Percentiles rank a stretch among this genome's conserved stretches.
These are phyloP conservation scores for Phytophthora niederhauseri DNA, from an alignment of 352 stramenopile species.

Conservation along the genomic window DNA sequence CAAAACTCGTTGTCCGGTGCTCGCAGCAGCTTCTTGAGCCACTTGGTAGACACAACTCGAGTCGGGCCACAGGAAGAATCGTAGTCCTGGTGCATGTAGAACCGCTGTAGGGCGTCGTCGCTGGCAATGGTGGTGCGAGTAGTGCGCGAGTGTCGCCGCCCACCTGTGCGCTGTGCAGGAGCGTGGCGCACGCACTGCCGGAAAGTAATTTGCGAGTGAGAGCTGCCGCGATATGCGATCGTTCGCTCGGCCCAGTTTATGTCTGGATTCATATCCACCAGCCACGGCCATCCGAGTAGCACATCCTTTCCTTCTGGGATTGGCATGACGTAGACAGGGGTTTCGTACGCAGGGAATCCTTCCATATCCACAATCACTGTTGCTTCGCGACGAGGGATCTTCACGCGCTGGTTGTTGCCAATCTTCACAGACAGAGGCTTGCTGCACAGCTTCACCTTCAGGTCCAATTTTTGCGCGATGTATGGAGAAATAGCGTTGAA, in stretches of 20 bases:
- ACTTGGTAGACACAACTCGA: background rate
- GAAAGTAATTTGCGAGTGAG: too few relatives aligned
- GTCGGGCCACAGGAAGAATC: slow-evolving; percentile 2
- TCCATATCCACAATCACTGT: background rate
- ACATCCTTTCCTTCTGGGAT: slow-evolving; percentile 10
- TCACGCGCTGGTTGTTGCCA: slow-evolving; percentile 1
- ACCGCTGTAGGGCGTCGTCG: too few relatives aligned
- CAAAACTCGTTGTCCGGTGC: slow-evolving; percentile 10
- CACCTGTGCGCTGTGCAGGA: too few relatives aligned
- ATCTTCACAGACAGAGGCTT: slow-evolving; percentile 5
- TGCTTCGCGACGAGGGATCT: background rate
- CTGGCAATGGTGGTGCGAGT: too few relatives aligned
- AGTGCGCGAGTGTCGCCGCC: too few relatives aligned
- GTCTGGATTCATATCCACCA: too few relatives aligned
- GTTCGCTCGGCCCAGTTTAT: too few relatives aligned
- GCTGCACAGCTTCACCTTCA: background rate
- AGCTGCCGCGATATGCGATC: too few relatives aligned
- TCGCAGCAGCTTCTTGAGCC: slow-evolving; percentile 8
- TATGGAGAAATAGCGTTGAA: slow-evolving; percentile 8
- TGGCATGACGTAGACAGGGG: slow-evolving; percentile 2
- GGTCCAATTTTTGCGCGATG: background rate
- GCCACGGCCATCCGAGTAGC: background rate
- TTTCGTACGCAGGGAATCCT: slow-evolving; percentile 2
- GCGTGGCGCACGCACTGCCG: too few relatives aligned
- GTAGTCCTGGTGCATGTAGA: slow-evolving; percentile 14